Conservation (phyloP, 1,284 basidiomycete genomes). For the Athelia psychrophila region DNA sequence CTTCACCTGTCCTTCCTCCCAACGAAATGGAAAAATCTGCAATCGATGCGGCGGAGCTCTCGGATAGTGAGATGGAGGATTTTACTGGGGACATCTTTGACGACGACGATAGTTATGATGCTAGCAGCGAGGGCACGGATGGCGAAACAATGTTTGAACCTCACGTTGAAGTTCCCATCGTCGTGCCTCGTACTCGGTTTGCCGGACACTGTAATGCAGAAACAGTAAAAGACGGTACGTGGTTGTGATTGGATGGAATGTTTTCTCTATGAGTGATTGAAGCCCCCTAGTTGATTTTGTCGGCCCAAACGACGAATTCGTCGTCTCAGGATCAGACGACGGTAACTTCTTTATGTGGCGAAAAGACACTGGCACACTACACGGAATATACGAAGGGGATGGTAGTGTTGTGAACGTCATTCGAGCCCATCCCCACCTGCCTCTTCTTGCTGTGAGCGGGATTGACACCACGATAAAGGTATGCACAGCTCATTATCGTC, state of each 20-base stretch:
- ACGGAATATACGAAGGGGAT: conserved; percentile 85
- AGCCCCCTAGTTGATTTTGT: conserved; percentile 72
- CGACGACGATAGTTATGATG: conserved; percentile 19
- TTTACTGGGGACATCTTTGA: conserved; percentile 18
- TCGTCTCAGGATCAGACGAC: conserved; percentile 89
- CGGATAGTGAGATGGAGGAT: conserved; percentile 18
- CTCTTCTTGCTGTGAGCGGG: conserved; percentile 83
- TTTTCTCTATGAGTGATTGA: background rate
- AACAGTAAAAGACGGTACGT: conserved; percentile 89
- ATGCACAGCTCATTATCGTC: conserved; percentile 9
- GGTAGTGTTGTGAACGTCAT: conserved; percentile 83
- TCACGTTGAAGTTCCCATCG: conserved; percentile 45
- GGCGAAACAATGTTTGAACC: conserved; percentile 21
- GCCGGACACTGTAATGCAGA: conserved; percentile 78
- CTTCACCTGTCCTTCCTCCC: conserved; percentile 1
- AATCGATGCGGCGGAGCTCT: background rate
- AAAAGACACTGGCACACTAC: conserved; percentile 61
- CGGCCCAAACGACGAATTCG: conserved; percentile 73
- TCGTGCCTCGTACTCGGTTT: conserved; percentile 70
- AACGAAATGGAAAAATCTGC: background rate
- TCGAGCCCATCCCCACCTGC: conserved; percentile 79
- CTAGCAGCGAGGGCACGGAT: conserved; percentile 32
- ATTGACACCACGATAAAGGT: conserved; percentile 91
- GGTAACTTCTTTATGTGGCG: conserved; percentile 86
- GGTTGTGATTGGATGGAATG: background rate